Evolutionary conservation across 495 filamentous ascomycete species (phyloP).

Genomic region (Elaphomyces granulatus): DNA sequence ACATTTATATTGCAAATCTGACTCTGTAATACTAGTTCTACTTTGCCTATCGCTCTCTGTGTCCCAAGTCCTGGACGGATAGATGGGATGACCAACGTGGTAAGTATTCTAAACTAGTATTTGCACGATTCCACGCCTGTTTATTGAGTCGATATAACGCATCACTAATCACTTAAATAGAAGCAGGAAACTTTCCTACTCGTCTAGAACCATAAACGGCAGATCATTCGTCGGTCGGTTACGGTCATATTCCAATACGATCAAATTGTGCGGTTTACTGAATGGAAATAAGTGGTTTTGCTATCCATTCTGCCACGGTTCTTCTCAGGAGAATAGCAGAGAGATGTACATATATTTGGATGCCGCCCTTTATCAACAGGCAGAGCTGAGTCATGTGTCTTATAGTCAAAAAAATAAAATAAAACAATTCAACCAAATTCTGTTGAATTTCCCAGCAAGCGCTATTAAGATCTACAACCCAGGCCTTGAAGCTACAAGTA

Average conservation of each 20-base stretch:
- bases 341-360: conserved; percentile 7
- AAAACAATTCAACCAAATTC: too few relatives aligned
- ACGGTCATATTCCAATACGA: conserved; percentile 24
- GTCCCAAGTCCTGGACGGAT: conserved; percentile 86
- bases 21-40: conserved; percentile 75
- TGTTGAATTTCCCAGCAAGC: too few relatives aligned
- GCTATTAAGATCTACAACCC: too few relatives aligned
- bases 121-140: conserved; percentile 1
- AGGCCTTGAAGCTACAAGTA: too few relatives aligned
- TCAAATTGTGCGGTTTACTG: conserved; percentile 5
- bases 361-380: too few relatives aligned
- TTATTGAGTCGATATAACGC: not conserved
- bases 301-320: too few relatives aligned
- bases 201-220: conserved; percentile 28
- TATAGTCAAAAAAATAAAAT: too few relatives aligned
- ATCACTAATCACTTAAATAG: conserved; percentile 27
- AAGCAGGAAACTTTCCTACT: conserved; percentile 82
- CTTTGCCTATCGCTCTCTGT: conserved; percentile 89
- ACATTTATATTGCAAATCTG: too few relatives aligned
- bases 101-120: conserved; percentile 34
- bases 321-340: too few relatives aligned
- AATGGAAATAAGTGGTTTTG: conserved; percentile 1
- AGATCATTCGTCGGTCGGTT: conserved; percentile 13
- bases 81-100: conserved; percentile 97
- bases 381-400: conserved; percentile 1